Base-by-base conservation (phyloP, 2,329 filamentous ascomycete genomes). In the Hypoxylon sp. region DNA sequence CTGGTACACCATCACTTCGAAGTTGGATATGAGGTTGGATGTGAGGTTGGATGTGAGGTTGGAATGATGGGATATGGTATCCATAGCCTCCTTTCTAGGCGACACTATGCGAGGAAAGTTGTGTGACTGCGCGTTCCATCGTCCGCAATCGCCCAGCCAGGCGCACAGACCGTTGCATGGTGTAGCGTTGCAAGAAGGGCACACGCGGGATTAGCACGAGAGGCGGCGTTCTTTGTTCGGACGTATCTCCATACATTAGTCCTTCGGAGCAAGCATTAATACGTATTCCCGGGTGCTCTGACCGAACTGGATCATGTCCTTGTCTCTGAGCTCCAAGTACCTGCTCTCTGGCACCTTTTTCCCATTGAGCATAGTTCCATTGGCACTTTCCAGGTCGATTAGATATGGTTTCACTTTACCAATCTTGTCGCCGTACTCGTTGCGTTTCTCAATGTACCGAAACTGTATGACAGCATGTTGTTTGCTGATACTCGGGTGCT, bases 391-490 rank as follows among this genome's bases (percentile, higher is more conserved):
- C 54, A 99, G 82, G 80, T 99, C 96, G 71, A 99, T 93, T 7
- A 98, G 79, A 81, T 98, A 99, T 0, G 95, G 95, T 82, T 89
- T 91, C 50, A 95, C 92, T 69, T 85, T 91, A 22, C 92, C 93
- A 64, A 91, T 85, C 77, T 90, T 92, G 78, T 98, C 95, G 22
- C 94, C 95, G 78, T 88, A 97, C 81, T 98, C 94, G 74, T 97
- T 94, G 69, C 89, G 89, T 81, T 91, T 94, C 76, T 94, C 92
- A 20, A 92, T 89, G 77, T 94, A 91, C 40, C 96, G 90, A 77
- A 99, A 99, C 79, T 99, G 96, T 48, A 99, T 88, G 7, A 95
- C 96, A 0, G 95, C 95, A 79, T 99, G 96, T 81, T 99, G 96
- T 80, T 97, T 97, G 79, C 94, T 97, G 76, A 94, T 90, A 80